phyloP scores from a whole-genome alignment of 768 basidiomycete genomes.

The Cystobasidium tubakii region DNA sequence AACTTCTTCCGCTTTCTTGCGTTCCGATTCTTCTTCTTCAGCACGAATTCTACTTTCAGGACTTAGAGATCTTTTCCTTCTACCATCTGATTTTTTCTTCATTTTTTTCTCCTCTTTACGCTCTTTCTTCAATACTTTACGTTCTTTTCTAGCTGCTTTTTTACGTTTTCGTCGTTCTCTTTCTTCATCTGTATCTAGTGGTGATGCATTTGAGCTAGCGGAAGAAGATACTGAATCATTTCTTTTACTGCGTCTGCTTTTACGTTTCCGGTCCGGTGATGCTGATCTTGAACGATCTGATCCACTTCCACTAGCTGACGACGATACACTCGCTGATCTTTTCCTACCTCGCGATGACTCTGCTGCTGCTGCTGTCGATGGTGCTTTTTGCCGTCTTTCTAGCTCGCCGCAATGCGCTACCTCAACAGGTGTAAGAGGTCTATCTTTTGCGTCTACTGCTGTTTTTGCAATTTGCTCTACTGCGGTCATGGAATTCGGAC shows the following conservation, averaged over 20 bases:
- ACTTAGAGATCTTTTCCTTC: conserved; percentile 38
- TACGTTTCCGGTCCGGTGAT: conserved; percentile 13
- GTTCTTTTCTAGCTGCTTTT: conserved; percentile 5
- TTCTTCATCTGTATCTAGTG: conserved; percentile 26
- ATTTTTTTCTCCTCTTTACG: conserved; percentile 44
- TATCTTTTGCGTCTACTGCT: conserved; percentile 67
- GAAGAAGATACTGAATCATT: conserved; percentile 17
- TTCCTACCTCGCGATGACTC: conserved; percentile 1
- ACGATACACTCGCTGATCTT: background rate
- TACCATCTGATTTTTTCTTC: conserved; percentile 39
- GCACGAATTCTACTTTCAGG: conserved; percentile 39
- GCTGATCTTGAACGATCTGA: conserved; percentile 40
- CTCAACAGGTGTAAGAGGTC: conserved; percentile 62
- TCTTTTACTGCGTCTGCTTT: background rate
- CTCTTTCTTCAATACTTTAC: conserved; percentile 31
- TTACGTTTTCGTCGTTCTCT: conserved; percentile 15
- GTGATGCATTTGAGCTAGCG: conserved; percentile 11
- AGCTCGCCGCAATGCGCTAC: conserved; percentile 79
- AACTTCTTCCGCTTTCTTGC: background rate
- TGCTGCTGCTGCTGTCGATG: background rate
- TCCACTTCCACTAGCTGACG: conserved; percentile 22
- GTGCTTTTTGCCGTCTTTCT: conserved; percentile 46
- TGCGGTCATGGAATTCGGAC: conserved; percentile 40
- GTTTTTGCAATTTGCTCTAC: conserved; percentile 54
- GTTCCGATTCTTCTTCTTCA: conserved; percentile 20